phyloP scores from a whole-genome alignment of 208 protist species.

The Trichomonas vaginalis region DNA sequence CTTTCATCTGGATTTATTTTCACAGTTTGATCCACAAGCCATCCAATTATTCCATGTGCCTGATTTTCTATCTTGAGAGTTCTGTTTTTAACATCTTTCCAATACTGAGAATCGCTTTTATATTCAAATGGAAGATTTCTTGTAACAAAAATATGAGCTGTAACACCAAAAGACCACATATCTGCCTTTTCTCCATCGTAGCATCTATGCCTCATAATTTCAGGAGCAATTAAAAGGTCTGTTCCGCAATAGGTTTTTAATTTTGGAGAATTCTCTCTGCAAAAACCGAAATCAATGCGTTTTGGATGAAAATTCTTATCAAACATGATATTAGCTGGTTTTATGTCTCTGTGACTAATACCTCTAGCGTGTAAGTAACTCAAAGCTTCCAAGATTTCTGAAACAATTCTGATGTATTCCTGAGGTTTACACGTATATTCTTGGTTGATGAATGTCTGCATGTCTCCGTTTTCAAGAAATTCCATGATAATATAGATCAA shows the following conservation, averaged over 20 bases:
- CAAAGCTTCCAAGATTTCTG: not conserved
- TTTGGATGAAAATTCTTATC: not conserved
- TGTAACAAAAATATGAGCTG: no score
- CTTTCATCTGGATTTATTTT: not conserved
- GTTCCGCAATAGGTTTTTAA: not conserved
- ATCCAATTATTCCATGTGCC: not conserved
- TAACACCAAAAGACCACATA: conserved; percentile 1
- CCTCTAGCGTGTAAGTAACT: not conserved
- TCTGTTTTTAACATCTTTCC: not conserved
- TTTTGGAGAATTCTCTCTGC: not conserved
- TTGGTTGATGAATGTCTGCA: not conserved
- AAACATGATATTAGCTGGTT: not conserved
- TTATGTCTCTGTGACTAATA: not conserved
- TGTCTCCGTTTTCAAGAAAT: not conserved
- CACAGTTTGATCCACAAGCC: not conserved
- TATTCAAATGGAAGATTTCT: not conserved
- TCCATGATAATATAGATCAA: not conserved
- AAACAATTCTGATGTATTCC: not conserved
- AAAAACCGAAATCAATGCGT: not conserved
- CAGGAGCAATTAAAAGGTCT: not conserved
- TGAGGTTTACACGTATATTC: not conserved
- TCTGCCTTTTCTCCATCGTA: not conserved
- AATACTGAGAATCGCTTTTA: not conserved
- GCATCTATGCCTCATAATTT: not conserved
- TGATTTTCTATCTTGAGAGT: not conserved